Base-by-base conservation (phyloP, 2,329 filamentous ascomycete genomes). In the Diaporthe citri region DNA sequence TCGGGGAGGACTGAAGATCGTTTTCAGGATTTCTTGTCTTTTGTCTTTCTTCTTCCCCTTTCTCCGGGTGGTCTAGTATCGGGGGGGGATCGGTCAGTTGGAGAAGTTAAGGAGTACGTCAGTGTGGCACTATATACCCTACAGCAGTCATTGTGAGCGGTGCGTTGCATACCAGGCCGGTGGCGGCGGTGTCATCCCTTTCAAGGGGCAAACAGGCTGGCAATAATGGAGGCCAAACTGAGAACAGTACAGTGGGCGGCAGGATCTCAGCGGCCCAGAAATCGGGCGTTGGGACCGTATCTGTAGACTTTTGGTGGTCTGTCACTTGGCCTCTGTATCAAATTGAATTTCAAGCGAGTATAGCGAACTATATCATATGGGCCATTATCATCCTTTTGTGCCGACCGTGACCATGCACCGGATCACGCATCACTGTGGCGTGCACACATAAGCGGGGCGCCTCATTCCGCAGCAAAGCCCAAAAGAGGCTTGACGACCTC, bases 401-500 rank as follows among this genome's bases (percentile, higher is more conserved):
- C 60, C 13, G 20, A 28, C 13, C 1, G 41, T 41, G 31, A 67
- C 57, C 1, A 52, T 36, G 46, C 10, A 36, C 43, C 10, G 20
- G 13, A 51, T 10, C 12, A 52, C n/a, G 22, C 22, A 13, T n/a
- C 39, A 22, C 25, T 51, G 41, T 34, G 25, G 66, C 28, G 13
- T 25, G 4, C n/a, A 75, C 15, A 31, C n/a, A 31, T 25, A 28
- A 20, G 10, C 9, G 20, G 13, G 48, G n/a, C 66, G 79, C 25
- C 80, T 79, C 3, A 82, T 80, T 51, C 56, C 55, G 39, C 55
- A 43, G 57, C 10, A 39, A 90, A 80, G 1, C 88, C 92, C 71
- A 98, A 88, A 5, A 97, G 84, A 62, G 88, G 90, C 15, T 93
- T 95, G 10, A 96, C 93, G 59, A 97, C 92, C 13, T 90, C 88